phyloP scores from a whole-genome alignment of 1,139 yeast species.

The Suhomyces chickasaworum region DNA sequence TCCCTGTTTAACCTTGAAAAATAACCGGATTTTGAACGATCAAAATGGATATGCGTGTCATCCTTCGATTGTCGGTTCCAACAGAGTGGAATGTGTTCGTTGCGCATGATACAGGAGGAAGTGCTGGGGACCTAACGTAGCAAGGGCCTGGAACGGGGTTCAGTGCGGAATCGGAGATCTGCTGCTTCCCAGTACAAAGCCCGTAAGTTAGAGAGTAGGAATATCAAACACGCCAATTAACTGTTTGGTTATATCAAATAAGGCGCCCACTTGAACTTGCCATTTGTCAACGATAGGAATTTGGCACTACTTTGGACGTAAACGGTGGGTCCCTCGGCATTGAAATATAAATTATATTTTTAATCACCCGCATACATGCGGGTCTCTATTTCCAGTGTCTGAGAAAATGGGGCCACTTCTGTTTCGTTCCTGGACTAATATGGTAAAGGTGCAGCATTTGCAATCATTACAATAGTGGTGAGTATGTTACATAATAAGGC shows the following conservation, averaged over 20 bases:
- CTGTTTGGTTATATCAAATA: too few species aligned
- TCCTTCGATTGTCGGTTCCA: neutral
- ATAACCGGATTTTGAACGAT: neutral
- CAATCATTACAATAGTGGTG: neutral
- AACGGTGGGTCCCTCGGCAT: neutral
- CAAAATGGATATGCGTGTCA: neutral
- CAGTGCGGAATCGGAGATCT: neutral
- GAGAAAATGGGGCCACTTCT: neutral
- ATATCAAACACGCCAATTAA: too few species aligned
- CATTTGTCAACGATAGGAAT: too few species aligned
- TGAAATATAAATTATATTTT: neutral
- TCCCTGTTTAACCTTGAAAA: neutral
- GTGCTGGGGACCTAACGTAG: neutral
- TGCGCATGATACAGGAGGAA: neutral
- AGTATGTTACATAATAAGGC: neutral
- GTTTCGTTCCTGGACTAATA: neutral
- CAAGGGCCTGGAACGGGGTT: neutral
- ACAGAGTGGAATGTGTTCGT: neutral
- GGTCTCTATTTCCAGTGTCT: neutral
- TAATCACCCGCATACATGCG: neutral
- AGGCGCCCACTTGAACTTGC: too few species aligned
- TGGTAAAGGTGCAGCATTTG: neutral
- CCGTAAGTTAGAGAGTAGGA: too few species aligned
- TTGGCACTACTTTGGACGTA: neutral
- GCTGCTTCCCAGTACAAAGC: too few species aligned